phyloP scores from a whole-genome alignment of 164 flowering plant species.

The Nymphaea thermarum region DNA sequence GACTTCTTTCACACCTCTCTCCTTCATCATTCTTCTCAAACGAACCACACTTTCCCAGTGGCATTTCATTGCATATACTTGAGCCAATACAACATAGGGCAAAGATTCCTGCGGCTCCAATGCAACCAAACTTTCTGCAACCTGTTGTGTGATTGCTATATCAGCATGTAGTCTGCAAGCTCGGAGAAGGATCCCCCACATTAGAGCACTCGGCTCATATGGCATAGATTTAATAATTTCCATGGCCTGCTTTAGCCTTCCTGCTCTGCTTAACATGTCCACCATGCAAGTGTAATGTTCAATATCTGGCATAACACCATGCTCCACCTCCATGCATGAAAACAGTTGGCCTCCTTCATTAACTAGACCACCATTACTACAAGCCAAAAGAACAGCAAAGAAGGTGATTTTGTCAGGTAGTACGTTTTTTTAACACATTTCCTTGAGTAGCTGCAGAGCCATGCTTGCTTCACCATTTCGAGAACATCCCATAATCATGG shows the following conservation, averaged over 20 bases:
- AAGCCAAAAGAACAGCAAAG: constrained; percentile 39
- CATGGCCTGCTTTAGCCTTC: constrained; percentile 32
- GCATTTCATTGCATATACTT: constrained; percentile 30
- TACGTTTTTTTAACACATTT: constrained; percentile 19
- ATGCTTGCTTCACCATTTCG: constrained; percentile 29
- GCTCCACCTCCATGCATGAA: constrained; percentile 33
- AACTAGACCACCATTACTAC: constrained; percentile 31
- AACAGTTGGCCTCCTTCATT: constrained; percentile 33
- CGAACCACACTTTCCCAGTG: constrained; percentile 56
- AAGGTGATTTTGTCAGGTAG: constrained; percentile 39
- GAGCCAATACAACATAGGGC: constrained; percentile 37
- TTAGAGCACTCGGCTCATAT: constrained; percentile 16
- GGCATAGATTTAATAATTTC: constrained; percentile 29
- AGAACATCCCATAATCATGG: constrained; percentile 40
- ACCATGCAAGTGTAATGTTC: constrained; percentile 47
- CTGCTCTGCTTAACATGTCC: constrained; percentile 34
- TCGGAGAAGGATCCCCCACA: constrained; percentile 33
- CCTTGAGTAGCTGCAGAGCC: constrained; percentile 25
- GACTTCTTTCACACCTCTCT: constrained; percentile 17
- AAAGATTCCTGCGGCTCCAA: constrained; percentile 28
- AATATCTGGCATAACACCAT: constrained; percentile 25
- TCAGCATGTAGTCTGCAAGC: constrained; percentile 27
- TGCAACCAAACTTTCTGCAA: constrained; percentile 35
- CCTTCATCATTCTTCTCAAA: constrained; percentile 29
- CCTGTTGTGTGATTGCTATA: constrained; percentile 27